Evolutionary conservation across 345 rosid genomes (phyloP), one percentile per base, ranked within the genome.

Genomic region (Eucalyptus fibrosa): DNA sequence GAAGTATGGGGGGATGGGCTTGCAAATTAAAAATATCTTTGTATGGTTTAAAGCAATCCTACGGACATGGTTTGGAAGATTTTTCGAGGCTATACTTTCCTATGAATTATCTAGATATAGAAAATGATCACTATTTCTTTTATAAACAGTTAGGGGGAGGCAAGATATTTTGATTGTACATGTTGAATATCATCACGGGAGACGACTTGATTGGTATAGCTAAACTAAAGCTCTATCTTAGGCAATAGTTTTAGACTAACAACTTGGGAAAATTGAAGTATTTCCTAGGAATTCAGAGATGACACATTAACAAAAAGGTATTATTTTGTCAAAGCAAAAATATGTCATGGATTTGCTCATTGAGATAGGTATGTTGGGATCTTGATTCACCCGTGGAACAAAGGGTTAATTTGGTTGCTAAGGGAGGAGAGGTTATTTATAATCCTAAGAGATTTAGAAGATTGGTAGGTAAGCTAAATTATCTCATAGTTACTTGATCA

Each of bases 1-100:
- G 62, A 56, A 56, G 6, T 10, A 0, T 56, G 3, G 62, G 24
- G 18, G 62, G 62, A 24, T 24, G 2, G 62, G 62, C 28, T 56
- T 56, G 13, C 1, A 56, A 56, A 23, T 23, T 9, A 24, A 56
- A 56, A 56, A 24, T 23, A 56, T 2, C 4, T 53, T 56, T 24
- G 28, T 56, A 56, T 56, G 28, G 62, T 56, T 56, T 56, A 0
- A 56, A 56, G 62, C 13, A 23, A 56, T 56, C 62, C 30, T 24
- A 0, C 1, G 1, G 0, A 3, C 6, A 24, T 56, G 62, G 12
- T 24, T 56, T 9, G 28, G 6, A 56, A 56, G 62, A 56, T 56
- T 56, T 3, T 56, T 9, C 6, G 1, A 56, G 28, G 6, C 21
- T 56, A 24, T 56, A 56, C 62, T 56, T 56, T 56, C 28, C 9